Conservation (phyloP, 345 rosid species). For the Euphorbia lathyris region DNA sequence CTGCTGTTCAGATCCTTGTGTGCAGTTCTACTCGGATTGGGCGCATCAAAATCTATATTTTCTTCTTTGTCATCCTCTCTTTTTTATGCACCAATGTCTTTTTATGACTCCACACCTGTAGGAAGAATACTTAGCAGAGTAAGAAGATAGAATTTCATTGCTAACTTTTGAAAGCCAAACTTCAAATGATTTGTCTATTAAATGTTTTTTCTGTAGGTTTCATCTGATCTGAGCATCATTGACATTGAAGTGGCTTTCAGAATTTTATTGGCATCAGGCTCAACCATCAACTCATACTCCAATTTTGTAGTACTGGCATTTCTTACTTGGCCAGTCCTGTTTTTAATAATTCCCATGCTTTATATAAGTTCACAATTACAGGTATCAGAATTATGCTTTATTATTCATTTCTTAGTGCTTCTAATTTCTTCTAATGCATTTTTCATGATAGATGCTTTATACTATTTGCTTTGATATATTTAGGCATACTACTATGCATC, state of each 20-base stretch:
- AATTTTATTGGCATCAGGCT: conserved; percentile 25
- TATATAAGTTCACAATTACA: conserved; percentile 39
- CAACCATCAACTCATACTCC: conserved; percentile 41
- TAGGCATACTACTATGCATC: conserved; percentile 26
- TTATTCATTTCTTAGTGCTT: neutral
- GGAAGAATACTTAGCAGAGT: conserved; percentile 59
- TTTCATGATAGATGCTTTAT: neutral
- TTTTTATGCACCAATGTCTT: conserved; percentile 51
- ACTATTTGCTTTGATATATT: neutral
- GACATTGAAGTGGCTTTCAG: conserved; percentile 43
- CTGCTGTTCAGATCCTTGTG: conserved; percentile 26
- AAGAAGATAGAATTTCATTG: conserved; percentile 14
- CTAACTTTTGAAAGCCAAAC: neutral
- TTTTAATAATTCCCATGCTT: conserved; percentile 46
- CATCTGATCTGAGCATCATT: conserved; percentile 47
- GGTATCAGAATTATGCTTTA: conserved; percentile 20
- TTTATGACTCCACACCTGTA: conserved; percentile 47
- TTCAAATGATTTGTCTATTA: neutral
- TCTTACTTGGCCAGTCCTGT: conserved; percentile 51
- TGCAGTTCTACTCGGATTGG: conserved; percentile 28
- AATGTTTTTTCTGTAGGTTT: conserved; percentile 34
- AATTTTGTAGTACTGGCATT: conserved; percentile 32
- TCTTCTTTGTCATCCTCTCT: conserved; percentile 31
- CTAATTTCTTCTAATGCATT: neutral
- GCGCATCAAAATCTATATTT: conserved; percentile 32